Percentiles rank a stretch among this genome's conserved stretches.
Evolutionary conservation across 164 flowering plant species (phyloP).

Genomic region (Piper longum): DNA sequence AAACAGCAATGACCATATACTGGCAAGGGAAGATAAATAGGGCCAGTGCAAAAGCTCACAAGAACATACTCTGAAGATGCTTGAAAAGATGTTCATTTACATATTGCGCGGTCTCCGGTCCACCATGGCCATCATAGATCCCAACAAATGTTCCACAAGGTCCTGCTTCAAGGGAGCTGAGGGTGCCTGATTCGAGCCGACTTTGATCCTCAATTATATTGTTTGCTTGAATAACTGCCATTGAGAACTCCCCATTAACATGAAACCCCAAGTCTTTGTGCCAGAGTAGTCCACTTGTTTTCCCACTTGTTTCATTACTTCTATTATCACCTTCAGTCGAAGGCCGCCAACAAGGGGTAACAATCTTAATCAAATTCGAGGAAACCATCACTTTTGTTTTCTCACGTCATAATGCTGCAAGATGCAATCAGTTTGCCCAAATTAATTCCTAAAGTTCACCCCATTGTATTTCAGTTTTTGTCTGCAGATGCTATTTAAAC

Average conservation of each 20-base stretch:
- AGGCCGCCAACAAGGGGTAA: conserved; percentile 72
- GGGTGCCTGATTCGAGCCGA: conserved; percentile 76
- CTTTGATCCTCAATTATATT: conserved; percentile 65
- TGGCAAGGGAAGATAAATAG: neutral
- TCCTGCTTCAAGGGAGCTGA: conserved; percentile 52
- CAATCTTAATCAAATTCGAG: conserved; percentile 36
- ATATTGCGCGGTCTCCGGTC: conserved; percentile 80
- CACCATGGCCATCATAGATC: conserved; percentile 93
- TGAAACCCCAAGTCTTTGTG: conserved; percentile 70
- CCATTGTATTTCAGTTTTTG: neutral
- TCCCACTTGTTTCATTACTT: conserved; percentile 29
- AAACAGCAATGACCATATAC: too few relatives aligned
- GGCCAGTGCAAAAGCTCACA: neutral
- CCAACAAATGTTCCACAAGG: conserved; percentile 85
- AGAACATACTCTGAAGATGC: conserved; percentile 57
- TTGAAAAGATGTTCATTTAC: conserved; percentile 48
- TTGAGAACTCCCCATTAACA: conserved; percentile 73
- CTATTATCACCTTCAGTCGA: conserved; percentile 29
- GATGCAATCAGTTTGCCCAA: conserved; percentile 17
- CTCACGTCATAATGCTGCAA: conserved; percentile 25
- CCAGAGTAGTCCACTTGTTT: conserved; percentile 63
- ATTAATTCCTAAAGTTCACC: neutral
- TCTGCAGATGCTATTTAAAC: conserved; percentile 4
- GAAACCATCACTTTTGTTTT: conserved; percentile 39
- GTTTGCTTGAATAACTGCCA: conserved; percentile 87